Conservation (phyloP, 179 eudicot genomes). For the Carnegiea gigantea region DNA sequence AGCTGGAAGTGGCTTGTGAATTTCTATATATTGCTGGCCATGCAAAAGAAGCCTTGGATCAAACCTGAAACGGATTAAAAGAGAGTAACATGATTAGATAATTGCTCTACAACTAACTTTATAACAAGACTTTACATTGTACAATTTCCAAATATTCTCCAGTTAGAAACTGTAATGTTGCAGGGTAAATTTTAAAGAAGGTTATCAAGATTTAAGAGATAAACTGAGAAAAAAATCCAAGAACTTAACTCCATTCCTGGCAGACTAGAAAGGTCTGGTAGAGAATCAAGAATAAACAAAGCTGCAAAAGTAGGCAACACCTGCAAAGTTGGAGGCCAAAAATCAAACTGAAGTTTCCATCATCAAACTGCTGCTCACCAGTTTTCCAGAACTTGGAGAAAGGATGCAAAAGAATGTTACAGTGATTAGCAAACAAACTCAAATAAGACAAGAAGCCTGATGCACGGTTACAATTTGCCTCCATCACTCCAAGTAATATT, state of each 20-base stretch:
- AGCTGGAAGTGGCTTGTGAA: constrained; percentile 82
- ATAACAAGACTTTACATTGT: neutral
- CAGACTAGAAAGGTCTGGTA: constrained; percentile 35
- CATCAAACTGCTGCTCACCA: neutral
- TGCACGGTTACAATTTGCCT: neutral
- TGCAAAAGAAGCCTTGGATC: constrained; percentile 82
- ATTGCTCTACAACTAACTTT: neutral
- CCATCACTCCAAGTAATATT: neutral
- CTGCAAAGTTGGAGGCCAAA: constrained; percentile 39
- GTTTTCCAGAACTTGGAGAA: neutral
- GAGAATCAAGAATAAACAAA: constrained; percentile 38
- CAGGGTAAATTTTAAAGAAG: neutral
- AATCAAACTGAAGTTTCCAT: constrained; percentile 8
- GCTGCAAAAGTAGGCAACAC: constrained; percentile 94
- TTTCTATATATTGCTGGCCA: constrained; percentile 86
- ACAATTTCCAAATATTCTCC: neutral
- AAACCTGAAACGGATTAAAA: constrained; percentile 41
- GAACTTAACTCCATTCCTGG: constrained; percentile 79
- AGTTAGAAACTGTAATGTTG: neutral
- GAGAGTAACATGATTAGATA: constrained; percentile 14
- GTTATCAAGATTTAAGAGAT: neutral
- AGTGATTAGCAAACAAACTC: neutral
- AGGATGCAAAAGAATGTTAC: neutral
- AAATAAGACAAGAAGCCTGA: neutral
- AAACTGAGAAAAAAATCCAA: neutral